phyloP scores from a whole-genome alignment of 306 rosid genomes.

The Cercis canadensis region DNA sequence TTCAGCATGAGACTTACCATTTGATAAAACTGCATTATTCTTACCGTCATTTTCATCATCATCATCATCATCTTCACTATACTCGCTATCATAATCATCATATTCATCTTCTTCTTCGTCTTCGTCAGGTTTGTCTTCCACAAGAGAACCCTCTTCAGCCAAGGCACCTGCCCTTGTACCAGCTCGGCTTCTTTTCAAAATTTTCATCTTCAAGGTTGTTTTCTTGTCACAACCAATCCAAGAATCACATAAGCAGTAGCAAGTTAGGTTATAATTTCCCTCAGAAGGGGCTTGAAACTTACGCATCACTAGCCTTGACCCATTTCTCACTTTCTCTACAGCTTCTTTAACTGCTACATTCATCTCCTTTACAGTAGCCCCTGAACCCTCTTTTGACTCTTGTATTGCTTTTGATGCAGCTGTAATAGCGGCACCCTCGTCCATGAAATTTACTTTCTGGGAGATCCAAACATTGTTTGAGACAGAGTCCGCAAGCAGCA shows the following conservation, averaged over 20 bases:
- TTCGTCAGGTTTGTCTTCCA: slow-evolving; percentile 13
- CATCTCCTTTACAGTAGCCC: slow-evolving; percentile 13
- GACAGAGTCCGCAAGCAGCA: slow-evolving; percentile 14
- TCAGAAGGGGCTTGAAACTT: slow-evolving; percentile 21
- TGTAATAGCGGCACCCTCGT: slow-evolving; percentile 1
- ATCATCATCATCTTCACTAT: slow-evolving; percentile 22
- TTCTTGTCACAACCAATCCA: slow-evolving; percentile 25
- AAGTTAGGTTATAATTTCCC: slow-evolving; percentile 26
- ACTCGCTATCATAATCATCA: slow-evolving; percentile 26
- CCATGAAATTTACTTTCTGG: slow-evolving; percentile 23
- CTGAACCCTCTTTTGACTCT: slow-evolving; percentile 15
- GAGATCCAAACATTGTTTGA: slow-evolving; percentile 24
- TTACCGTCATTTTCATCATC: too few relatives aligned
- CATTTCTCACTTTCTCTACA: slow-evolving; percentile 6
- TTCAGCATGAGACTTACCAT: not conserved
- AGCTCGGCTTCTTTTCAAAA: slow-evolving; percentile 20
- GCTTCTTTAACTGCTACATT: slow-evolving; percentile 12
- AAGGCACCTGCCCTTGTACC: not conserved
- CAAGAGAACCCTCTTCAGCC: slow-evolving; percentile 3
- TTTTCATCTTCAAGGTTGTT: slow-evolving; percentile 12
- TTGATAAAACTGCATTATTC: not conserved
- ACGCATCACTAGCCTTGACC: slow-evolving; percentile 17
- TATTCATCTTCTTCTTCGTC: not conserved
- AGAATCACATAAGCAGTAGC: slow-evolving; percentile 23
- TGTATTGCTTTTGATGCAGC: slow-evolving; percentile 26